Conservation (phyloP, 2,329 filamentous ascomycete genomes). For the Acrocalymma vagum region DNA sequence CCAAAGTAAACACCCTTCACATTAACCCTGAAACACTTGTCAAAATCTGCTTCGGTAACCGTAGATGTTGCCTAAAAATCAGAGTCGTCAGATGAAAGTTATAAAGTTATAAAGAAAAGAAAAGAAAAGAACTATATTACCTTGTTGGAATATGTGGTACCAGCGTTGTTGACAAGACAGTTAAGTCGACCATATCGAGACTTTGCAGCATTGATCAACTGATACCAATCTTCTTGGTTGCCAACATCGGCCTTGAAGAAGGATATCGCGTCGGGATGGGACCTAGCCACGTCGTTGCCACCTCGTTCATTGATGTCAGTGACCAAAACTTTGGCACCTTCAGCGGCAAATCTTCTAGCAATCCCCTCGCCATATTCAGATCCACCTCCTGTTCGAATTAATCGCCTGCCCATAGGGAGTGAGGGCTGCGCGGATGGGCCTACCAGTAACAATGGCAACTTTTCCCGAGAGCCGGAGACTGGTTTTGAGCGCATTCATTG, state of each 20-base stretch:
- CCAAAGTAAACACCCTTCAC: constrained; percentile 69
- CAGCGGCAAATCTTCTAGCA: constrained; percentile 61
- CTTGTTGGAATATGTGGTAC: constrained; percentile 57
- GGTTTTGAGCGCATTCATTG: too few species aligned
- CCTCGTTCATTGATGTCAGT: constrained; percentile 60
- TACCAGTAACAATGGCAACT: constrained; percentile 5
- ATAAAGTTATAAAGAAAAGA: too few species aligned
- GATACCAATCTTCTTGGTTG: too few species aligned
- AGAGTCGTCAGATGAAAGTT: too few species aligned
- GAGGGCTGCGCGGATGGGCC: not conserved
- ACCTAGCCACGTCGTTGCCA: constrained; percentile 56
- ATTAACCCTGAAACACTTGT: constrained; percentile 70
- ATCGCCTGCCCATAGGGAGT: not conserved
- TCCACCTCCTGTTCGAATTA: constrained; percentile 34
- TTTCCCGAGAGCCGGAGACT: constrained; percentile 3
- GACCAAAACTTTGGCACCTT: constrained; percentile 66
- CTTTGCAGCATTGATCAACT: too few species aligned
- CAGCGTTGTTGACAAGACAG: constrained; percentile 66
- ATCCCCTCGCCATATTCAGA: constrained; percentile 69
- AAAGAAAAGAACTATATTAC: too few species aligned
- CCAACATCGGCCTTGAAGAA: constrained; percentile 24
- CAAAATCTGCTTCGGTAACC: constrained; percentile 69
- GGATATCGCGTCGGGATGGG: constrained; percentile 54
- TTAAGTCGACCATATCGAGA: constrained; percentile 60
- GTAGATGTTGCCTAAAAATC: constrained; percentile 65